Base-by-base conservation (phyloP, 202 grass and related monocot genomes). In the Setaria italica region DNA sequence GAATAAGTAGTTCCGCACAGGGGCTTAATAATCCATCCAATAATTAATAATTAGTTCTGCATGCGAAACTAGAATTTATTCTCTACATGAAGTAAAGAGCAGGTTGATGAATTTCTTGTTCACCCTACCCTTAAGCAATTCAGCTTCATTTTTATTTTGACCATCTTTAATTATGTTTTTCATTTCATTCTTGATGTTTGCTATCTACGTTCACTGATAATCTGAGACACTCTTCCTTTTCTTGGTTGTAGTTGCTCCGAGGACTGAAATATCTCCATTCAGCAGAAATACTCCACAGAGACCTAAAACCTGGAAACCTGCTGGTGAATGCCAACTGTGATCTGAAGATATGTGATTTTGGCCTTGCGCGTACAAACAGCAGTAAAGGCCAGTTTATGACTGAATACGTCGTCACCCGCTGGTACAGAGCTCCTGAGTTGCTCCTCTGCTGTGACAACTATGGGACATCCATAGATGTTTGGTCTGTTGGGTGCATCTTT, bases 321-420 rank as follows among this genome's bases (percentile, higher is more conserved):
- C 83, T 97, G 62, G 92, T 97, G 58, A 97, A 97, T 89, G 92
- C 89, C 67, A 93, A 98, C 65, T 98, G 95, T 88, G 91, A 93
- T 82, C 77, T 98, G 49, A 98, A 98, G 86, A 98, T 98, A 68
- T 93, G 95, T n/a, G 95, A 98, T 83, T 93, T 98, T 86, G 92
- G 95, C 62, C 89, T 98, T 70, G 95, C 95, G n/a, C 89, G 95
- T 19, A 90, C 93, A 12, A 98, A 88, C 85, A 93, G 84, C 15
- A 91, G 85, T 46, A 92, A 89, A 82, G 89, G 89, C 2, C 89
- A 95, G 74, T 95, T 95, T 72, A 95, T 98, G 95, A 97, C 95
- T 9, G 95, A 97, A 85, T 95, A 95, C 17, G 93, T 95, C 0
- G 93, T 95, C 37, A 95, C 93, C 15, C 89, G 92, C 55, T 94